phyloP scores from a whole-genome alignment of 208 protist species.

The Acanthamoeba sp. region DNA sequence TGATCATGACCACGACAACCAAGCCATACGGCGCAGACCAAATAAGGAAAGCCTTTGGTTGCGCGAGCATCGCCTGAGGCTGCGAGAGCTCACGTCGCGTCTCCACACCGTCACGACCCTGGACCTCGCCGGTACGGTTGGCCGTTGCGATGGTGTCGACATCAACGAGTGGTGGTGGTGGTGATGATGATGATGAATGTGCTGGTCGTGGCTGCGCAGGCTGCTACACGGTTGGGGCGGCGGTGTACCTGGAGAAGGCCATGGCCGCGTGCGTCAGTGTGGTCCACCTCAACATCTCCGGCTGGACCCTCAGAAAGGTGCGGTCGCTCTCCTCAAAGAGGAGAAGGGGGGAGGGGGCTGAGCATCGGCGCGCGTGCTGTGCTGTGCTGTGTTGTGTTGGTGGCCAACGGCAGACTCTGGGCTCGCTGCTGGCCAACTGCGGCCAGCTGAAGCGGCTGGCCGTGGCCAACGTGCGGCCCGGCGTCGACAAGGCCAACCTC shows the following conservation, averaged over 20 bases:
- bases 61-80: neutral
- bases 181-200: too few species aligned
- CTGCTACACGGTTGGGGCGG: neutral
- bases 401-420: neutral
- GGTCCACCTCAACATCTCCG: conserved; percentile 18
- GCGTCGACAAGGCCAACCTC: neutral
- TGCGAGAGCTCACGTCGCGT: neutral
- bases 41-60: too few species aligned
- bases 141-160: too few species aligned
- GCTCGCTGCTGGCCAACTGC: neutral
- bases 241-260: neutral
- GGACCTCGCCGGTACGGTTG: neutral
- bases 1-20: too few species aligned
- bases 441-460: neutral
- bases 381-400: too few species aligned
- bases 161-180: too few species aligned
- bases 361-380: neutral
- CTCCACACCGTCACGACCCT: neutral
- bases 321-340: neutral
- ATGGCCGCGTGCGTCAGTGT: neutral
- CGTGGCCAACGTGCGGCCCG: neutral
- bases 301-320: neutral
- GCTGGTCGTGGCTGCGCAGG: neutral
- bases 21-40: too few species aligned
- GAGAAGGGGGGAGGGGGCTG: too few species aligned